phyloP scores from a whole-genome alignment of 1,284 basidiomycete genomes.

The Boletus sp. region DNA sequence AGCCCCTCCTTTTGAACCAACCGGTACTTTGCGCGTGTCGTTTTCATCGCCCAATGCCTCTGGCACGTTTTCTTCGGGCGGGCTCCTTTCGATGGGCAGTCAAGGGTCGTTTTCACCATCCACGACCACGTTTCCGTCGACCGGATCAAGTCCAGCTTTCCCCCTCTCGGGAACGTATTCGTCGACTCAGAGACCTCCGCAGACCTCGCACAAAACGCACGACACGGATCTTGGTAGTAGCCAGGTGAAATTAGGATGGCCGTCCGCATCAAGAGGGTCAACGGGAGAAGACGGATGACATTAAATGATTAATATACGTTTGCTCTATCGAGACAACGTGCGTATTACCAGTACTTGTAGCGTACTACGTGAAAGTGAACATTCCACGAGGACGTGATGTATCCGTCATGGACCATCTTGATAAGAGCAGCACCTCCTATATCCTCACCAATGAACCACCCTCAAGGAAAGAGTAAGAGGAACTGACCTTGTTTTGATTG shows the following conservation, averaged over 20 bases:
- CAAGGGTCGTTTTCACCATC: constrained; percentile 20
- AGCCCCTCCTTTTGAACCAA: constrained; percentile 50
- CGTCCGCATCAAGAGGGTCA: constrained; percentile 12
- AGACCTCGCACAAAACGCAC: constrained; percentile 6
- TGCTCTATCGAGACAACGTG: neutral
- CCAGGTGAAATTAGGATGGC: constrained; percentile 9
- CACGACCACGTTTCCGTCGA: constrained; percentile 7
- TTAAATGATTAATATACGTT: constrained; percentile 10
- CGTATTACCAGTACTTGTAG: no score
- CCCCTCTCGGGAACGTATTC: constrained; percentile 16
- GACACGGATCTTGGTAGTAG: constrained; percentile 12
- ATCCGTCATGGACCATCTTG: no score
- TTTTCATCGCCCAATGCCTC: constrained; percentile 22
- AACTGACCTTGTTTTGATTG: neutral
- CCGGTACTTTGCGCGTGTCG: constrained; percentile 27
- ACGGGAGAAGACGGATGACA: constrained; percentile 16
- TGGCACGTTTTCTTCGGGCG: constrained; percentile 11
- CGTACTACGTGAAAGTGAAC: no score
- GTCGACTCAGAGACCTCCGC: constrained; percentile 16
- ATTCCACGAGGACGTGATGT: no score
- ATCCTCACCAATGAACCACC: no score
- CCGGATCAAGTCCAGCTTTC: constrained; percentile 12
- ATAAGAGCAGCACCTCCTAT: neutral
- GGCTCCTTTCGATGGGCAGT: constrained; percentile 12
- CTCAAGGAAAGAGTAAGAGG: no score